phyloP scores from a whole-genome alignment of 768 basidiomycete species.

The Hirschioporus abietinus region DNA sequence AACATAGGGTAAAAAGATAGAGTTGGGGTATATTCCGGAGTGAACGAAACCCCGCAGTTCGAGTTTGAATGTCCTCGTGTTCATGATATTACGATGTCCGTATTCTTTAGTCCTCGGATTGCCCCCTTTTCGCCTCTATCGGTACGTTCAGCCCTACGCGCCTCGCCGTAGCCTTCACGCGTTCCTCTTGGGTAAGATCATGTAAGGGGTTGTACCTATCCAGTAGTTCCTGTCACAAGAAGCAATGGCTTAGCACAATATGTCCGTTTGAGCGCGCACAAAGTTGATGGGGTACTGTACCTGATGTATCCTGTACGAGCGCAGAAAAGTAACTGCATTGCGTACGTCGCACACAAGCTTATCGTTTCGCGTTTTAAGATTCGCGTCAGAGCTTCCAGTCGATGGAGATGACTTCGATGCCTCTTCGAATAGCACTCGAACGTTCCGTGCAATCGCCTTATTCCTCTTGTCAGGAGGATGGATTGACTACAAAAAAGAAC shows the following conservation, averaged over 20 bases:
- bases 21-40: background rate
- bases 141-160: constrained; percentile 89
- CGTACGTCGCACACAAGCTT: constrained; percentile 44
- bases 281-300: constrained; percentile 28
- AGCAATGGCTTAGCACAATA: constrained; percentile 1
- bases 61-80: too few relatives aligned
- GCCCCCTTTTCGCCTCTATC: constrained; percentile 26
- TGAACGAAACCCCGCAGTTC: background rate
- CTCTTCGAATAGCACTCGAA: constrained; percentile 51
- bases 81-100: too few relatives aligned
- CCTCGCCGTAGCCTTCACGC: constrained; percentile 78
- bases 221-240: constrained; percentile 53
- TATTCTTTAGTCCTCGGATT: background rate
- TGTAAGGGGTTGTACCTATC: constrained; percentile 85
- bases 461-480: constrained; percentile 32
- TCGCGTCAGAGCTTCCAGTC: constrained; percentile 4
- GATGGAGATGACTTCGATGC: background rate
- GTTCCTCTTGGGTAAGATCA: constrained; percentile 74
- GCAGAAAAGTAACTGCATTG: constrained; percentile 61
- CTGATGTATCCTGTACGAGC: constrained; percentile 72
- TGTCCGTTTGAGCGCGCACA: constrained; percentile 14
- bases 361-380: constrained; percentile 18
- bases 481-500: constrained; percentile 28
- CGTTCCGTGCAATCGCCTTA: constrained; percentile 38
- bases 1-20: background rate